Base-by-base conservation (phyloP, 106 monocot species). In the Narthecium ossifragum region DNA sequence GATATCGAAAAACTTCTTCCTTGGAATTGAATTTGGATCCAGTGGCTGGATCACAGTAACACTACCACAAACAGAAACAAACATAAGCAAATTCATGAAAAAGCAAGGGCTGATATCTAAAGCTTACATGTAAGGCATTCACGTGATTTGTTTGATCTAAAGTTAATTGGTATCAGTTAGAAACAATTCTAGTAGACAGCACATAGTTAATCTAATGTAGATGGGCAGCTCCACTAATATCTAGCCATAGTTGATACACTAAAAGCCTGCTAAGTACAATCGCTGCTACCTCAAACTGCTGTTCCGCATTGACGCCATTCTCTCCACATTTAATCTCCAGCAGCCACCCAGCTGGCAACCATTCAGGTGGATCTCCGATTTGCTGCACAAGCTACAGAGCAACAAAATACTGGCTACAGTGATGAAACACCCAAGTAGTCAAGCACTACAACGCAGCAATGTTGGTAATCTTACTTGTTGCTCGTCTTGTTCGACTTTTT, bases 21-120 rank as follows among this genome's bases (percentile, higher is more conserved):
- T 73, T 77, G 20, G 77, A 77, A 61, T 69, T 73, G 55, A 82
- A 82, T 69, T 68, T 63, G 25, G 5, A 60, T 55, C 77, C 61
- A 61, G 68, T 73, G 5, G 28, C 40, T 54, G 77, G 73, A 57
- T 82, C 73, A 43, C 59, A 29, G 57, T 77, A 82, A 61, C 69
- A 65, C 82, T 82, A 28, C 59, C 73, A 58, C 13, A 46, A 53
- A 25, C 30, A 11, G 17, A 47, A 34, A 26, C 17, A 29, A 7
- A 34, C 57, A 51, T 9, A 38, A 58, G 24, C 9, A 52, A 26
- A 52, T 21, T 14, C 26, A 52, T n/a, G n/a, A n/a, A n/a, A n/a
- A n/a, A n/a, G n/a, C n/a, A n/a, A n/a, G n/a, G n/a, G n/a, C n/a
- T n/a, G n/a, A n/a, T n/a, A n/a, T n/a, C n/a, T n/a, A n/a, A n/a